phyloP scores from a whole-genome alignment of 345 rosid genomes.

The Ceriops tagal region DNA sequence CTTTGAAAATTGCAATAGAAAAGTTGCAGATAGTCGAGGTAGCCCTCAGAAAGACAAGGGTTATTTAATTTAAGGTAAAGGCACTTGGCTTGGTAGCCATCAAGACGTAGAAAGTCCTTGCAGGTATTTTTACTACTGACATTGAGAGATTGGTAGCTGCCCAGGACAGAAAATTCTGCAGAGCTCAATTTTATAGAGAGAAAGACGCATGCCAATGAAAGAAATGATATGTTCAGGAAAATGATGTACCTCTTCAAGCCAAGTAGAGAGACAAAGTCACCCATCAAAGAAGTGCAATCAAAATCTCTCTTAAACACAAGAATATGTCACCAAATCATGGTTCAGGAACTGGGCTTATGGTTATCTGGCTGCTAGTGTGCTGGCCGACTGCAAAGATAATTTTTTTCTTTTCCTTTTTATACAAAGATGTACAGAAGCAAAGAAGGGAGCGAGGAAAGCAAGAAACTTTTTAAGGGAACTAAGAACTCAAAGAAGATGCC shows the following conservation, averaged over 20 bases:
- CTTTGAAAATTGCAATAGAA: conserved; percentile 67
- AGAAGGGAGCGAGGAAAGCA: background rate
- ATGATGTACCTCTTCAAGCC: conserved; percentile 18
- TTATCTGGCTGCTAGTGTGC: background rate
- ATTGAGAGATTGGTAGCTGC: conserved; percentile 20
- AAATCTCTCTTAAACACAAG: background rate
- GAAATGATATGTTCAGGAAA: conserved; percentile 43
- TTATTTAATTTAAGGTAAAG: conserved; percentile 12
- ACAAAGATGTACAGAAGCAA: background rate
- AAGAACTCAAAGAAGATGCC: background rate
- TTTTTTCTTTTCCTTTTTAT: too few species aligned
- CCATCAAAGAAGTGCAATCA: conserved; percentile 27
- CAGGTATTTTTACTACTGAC: conserved; percentile 27
- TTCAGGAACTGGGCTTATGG: conserved; percentile 1
- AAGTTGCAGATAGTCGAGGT: conserved; percentile 56
- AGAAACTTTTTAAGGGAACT: background rate
- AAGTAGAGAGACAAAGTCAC: conserved; percentile 13
- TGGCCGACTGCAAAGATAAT: background rate
- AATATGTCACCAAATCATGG: conserved; percentile 2
- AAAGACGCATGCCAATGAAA: conserved; percentile 34
- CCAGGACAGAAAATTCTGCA: conserved; percentile 16
- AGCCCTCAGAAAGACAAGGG: conserved; percentile 65
- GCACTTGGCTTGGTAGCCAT: conserved; percentile 46
- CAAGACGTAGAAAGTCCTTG: conserved; percentile 27
- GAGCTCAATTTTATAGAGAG: conserved; percentile 21